Percentiles rank a stretch among this genome's conserved stretches.
Conservation (phyloP, 495 filamentous ascomycete species). For the Hypomontagnella submonticulosa region DNA sequence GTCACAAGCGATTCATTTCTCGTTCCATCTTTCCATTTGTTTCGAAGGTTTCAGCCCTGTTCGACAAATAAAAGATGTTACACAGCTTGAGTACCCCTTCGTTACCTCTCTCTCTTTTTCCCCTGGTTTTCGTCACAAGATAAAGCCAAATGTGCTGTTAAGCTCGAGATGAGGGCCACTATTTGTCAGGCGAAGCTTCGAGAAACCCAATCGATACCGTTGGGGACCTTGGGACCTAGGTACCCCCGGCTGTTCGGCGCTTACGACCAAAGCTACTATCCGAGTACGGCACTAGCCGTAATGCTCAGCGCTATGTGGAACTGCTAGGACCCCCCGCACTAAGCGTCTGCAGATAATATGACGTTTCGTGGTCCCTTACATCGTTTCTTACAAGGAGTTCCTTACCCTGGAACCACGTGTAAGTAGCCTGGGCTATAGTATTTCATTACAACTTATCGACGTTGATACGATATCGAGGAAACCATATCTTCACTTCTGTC, state of each 20-base stretch:
- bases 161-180: neutral
- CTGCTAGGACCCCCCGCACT: too few relatives aligned
- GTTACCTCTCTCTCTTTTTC: neutral
- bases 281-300: neutral
- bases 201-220: conserved; percentile 9
- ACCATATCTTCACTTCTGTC: too few relatives aligned
- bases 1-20: neutral
- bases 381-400: too few relatives aligned
- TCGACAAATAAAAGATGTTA: conserved; percentile 2
- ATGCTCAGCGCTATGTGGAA: too few relatives aligned
- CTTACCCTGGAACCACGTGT: too few relatives aligned
- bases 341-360: too few relatives aligned
- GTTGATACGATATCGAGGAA: too few relatives aligned
- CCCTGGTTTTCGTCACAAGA: neutral
- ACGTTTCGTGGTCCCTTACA: too few relatives aligned
- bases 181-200: conserved; percentile 42
- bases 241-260: conserved; percentile 3
- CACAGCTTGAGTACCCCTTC: neutral
- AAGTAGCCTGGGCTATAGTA: too few relatives aligned
- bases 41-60: conserved; percentile 17
- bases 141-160: neutral
- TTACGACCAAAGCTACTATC: neutral
- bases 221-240: too few relatives aligned
- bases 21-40: conserved; percentile 16
- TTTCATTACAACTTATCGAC: too few relatives aligned